These are phyloP conservation scores for Dendrobium catenatum DNA, from an alignment of 106 monocot species.

Conservation along the genomic window DNA sequence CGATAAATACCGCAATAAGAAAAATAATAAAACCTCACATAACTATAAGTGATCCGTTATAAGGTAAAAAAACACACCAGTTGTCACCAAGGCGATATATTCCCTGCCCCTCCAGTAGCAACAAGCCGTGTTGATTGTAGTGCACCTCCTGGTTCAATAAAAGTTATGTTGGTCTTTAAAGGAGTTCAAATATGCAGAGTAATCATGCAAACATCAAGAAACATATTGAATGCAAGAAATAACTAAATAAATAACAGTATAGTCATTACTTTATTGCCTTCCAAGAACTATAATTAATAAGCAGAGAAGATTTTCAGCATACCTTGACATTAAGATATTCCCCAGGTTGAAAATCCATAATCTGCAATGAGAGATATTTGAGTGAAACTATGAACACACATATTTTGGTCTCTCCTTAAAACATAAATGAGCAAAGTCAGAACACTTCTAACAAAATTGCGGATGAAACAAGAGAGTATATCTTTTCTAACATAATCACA, in stretches of 20 bases:
- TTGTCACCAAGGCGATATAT: constrained; percentile 88
- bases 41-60: neutral
- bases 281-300: neutral
- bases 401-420: neutral
- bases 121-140: constrained; percentile 95
- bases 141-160: constrained; percentile 72
- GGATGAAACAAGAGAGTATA: neutral
- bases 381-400: neutral
- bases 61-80: constrained; percentile 41
- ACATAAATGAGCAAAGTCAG: neutral
- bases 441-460: neutral
- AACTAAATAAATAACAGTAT: neutral
- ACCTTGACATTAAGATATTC: constrained; percentile 97
- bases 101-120: constrained; percentile 92
- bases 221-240: neutral
- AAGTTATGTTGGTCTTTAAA: neutral
- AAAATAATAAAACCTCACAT: neutral
- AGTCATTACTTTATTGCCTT: neutral
- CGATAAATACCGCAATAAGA: neutral
- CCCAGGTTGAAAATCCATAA: constrained; percentile 97
- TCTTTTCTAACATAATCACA: neutral
- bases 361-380: constrained; percentile 31
- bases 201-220: neutral
- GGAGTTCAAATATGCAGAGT: neutral
- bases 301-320: constrained; percentile 1